Base-by-base conservation (phyloP, 2,329 filamentous ascomycete genomes). In the Elsinoe fawcettii region DNA sequence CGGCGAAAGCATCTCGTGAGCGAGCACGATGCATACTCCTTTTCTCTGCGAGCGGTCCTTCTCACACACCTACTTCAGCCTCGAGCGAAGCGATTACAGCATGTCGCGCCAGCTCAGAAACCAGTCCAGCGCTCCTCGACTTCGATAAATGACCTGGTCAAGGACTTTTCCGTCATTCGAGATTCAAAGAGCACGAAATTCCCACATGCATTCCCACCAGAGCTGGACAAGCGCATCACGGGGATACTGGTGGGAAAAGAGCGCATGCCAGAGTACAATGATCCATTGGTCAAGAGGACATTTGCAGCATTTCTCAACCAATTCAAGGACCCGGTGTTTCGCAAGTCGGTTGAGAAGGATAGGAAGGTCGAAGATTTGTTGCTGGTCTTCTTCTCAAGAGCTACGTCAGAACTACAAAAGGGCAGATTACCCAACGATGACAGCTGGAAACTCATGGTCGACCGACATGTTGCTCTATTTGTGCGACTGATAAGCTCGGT, bases 261-360 rank as follows among this genome's bases (percentile, higher is more conserved):
- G 74, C 84, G 79, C 64, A 80, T 92, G 68, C 90, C 88, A 12
- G 93, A 95, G 66, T 99, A 87, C 73, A 88, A 87, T 67, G 93
- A 99, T 75, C 79, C 88, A n/a, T 78, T 86, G 23, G 86, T 99
- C 62, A 96, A 96, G 74, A 82, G 92, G 60, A 95, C 90, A 1
- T 99, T 99, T 74, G 93, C 90, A 57, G 88, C 90, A 63, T 96
- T 96, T 62, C 86, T 96, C 69, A 96, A 92, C 59, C 87, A 90
- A 58, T 88, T 99, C 70, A 96, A 92, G 64, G 89, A 95, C 61
- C 85, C 85, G 60, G 84, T 83, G 46, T 96, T 96, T 67, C 86
- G 89, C 63, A 95, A 90, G 74, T 86, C 85, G 59, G 90, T 96
- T 77, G 90, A 96, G 68, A 95, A 95, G 73, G 92, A 96, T 71